phyloP scores from a whole-genome alignment of 345 rosid species.

The Lepidium africanum region DNA sequence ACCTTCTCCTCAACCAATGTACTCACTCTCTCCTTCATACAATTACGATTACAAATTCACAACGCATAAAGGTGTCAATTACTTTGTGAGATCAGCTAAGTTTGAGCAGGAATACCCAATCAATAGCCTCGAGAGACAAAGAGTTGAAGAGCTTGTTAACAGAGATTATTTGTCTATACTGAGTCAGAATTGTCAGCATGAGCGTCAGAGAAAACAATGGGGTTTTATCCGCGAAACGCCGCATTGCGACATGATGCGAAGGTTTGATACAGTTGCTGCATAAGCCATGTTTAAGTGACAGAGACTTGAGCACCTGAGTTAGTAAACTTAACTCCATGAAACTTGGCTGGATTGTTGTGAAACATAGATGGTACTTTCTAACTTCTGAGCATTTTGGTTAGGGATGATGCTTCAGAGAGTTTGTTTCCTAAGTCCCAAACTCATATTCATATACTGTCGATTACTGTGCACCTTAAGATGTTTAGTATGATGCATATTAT shows the following conservation, averaged over 20 bases:
- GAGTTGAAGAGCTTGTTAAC: conserved; percentile 58
- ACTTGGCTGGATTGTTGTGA: conserved; percentile 5
- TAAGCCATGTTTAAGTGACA: neutral
- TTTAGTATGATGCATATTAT: conserved; percentile 6
- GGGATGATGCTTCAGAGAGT: conserved; percentile 6
- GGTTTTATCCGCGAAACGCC: conserved; percentile 81
- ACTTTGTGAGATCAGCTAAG: conserved; percentile 63
- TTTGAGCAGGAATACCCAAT: conserved; percentile 74
- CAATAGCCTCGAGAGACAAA: conserved; percentile 40
- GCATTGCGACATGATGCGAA: conserved; percentile 66
- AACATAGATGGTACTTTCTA: neutral
- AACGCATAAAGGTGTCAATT: conserved; percentile 64
- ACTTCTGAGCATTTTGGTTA: conserved; percentile 5
- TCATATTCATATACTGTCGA: conserved; percentile 17
- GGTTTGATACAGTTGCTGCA: conserved; percentile 41
- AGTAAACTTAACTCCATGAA: conserved; percentile 13
- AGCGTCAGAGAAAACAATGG: conserved; percentile 86
- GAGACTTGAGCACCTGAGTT: conserved; percentile 10
- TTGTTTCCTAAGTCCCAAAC: neutral
- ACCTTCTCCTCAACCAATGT: conserved; percentile 71
- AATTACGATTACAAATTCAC: conserved; percentile 69
- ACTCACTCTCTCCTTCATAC: conserved; percentile 54
- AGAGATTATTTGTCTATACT: conserved; percentile 63
- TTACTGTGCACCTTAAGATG: neutral
- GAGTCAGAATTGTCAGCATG: conserved; percentile 72